phyloP scores from a whole-genome alignment of 768 basidiomycete species.

The Paxillus involutus region DNA sequence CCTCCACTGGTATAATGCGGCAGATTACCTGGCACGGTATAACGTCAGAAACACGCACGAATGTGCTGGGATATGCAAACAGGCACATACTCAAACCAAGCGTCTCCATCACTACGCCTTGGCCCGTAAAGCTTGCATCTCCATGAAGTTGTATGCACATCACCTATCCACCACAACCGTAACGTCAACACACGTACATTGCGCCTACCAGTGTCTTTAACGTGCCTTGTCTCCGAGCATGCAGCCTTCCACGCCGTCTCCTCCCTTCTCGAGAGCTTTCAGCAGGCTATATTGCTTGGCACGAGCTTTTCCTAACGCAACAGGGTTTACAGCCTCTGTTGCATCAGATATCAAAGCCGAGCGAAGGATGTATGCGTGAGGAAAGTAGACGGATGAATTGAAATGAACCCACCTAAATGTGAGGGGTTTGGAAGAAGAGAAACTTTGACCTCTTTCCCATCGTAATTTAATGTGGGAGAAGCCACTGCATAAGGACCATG shows the following conservation, averaged over 20 bases:
- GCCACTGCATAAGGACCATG: constrained; percentile 42
- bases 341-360: neutral
- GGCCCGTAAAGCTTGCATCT: constrained; percentile 89
- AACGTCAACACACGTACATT: constrained; percentile 8
- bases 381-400: constrained; percentile 9
- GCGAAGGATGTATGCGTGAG: neutral
- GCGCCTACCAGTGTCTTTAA: neutral
- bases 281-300: constrained; percentile 87
- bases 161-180: constrained; percentile 48
- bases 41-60: neutral
- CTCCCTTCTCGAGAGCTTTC: constrained; percentile 50
- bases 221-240: constrained; percentile 34
- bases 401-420: constrained; percentile 54
- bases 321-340: constrained; percentile 82
- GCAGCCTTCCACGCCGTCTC: constrained; percentile 18
- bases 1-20: constrained; percentile 93
- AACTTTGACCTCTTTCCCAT: constrained; percentile 54
- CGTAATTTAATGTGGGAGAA: constrained; percentile 63
- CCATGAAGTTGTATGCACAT: constrained; percentile 92
- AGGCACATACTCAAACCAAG: constrained; percentile 69
- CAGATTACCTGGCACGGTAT: constrained; percentile 57
- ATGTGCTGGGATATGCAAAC: too few species aligned
- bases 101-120: constrained; percentile 87
- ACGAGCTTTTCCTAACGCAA: constrained; percentile 86
- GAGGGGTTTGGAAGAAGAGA: constrained; percentile 82